Percentiles rank a stretch among this genome's conserved stretches.
phyloP scores from a whole-genome alignment of 225 moss, liverwort and hornwort species.

The Thuidium tamariscinum region DNA sequence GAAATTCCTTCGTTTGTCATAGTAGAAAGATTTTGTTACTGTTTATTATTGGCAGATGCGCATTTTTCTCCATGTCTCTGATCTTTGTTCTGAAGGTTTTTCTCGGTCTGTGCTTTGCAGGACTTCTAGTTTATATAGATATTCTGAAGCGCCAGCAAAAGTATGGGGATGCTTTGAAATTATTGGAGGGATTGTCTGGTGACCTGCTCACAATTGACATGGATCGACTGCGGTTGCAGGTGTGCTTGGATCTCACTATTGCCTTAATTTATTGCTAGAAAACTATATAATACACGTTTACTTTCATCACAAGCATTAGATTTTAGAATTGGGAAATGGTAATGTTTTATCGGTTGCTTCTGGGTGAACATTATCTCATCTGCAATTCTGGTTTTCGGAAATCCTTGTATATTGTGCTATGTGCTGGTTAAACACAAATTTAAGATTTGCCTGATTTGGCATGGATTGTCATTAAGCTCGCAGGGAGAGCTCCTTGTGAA shows the following conservation, averaged over 20 bases:
- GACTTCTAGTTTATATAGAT: constrained; percentile 68
- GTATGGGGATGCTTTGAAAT: constrained; percentile 57
- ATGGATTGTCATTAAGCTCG: constrained; percentile 71
- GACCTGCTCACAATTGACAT: constrained; percentile 69
- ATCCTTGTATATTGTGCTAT: background rate
- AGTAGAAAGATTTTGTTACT: background rate
- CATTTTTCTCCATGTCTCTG: background rate
- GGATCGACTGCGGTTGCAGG: constrained; percentile 92
- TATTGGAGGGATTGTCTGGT: constrained; percentile 60
- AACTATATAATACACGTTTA: background rate
- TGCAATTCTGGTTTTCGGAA: constrained; percentile 14
- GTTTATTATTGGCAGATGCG: background rate
- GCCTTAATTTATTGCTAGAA: background rate
- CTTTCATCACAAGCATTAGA: background rate
- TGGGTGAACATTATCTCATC: background rate
- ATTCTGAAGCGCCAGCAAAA: constrained; percentile 78
- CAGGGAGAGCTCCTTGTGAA: constrained; percentile 95
- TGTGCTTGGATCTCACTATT: constrained; percentile 31
- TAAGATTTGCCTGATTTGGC: constrained; percentile 20
- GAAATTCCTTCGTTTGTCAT: background rate
- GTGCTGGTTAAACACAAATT: constrained; percentile 5
- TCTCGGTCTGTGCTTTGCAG: constrained; percentile 25
- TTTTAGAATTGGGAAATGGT: background rate
- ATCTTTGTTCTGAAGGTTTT: constrained; percentile 3
- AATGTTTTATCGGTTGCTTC: background rate